Evolutionary conservation across 2,329 filamentous ascomycete species (phyloP), one percentile per base, ranked within the genome.

Genomic region (Talaromyces atroroseus): DNA sequence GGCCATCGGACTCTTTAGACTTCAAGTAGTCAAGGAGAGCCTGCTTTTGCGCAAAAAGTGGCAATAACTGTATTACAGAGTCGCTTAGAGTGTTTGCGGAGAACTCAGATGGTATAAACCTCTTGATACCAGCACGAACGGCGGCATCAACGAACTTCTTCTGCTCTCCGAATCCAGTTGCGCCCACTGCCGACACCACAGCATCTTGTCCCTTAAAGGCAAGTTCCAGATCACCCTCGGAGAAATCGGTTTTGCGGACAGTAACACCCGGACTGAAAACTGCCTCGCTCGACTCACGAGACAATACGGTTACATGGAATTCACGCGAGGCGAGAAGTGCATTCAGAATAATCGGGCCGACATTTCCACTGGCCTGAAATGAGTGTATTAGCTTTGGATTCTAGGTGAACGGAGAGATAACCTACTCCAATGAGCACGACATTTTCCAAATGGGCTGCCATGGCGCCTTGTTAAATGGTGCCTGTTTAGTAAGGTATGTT

Each of bases 21-120:
- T 79, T 74, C 20, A 86, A 71, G 59, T 85, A 83, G 36, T 83
- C 76, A 10, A 82, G 60, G 2, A 67, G 51, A 3, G 63, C 63
- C 18, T 52, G 61, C 59, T 71, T 71, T 12, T 61, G 57, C 3
- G 26, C 40, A 29, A 68, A 67, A 0, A 70, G 50, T 1, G 65
- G 64, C 29, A 67, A 48, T 1, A 68, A 38, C n/a, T 64, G 49
- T 2, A 66, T 49, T 0, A 68, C 63, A 14, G 57, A 59, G 14
- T 60, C 60, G 23, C 66, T 62, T 20, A 63, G 63, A 34, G 62
- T 68, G 42, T 66, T 65, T 8, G 59, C 60, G 1, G 68, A 68
- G 42, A 68, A 71, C 49, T 73, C 70, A 0, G 66, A 68, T 2
- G 69, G 68, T 12, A 73, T 59, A 52, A 71, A 71, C 3, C 69